Base-by-base conservation (phyloP, 106 monocot genomes). In the Dendrobium chrysotoxum region DNA sequence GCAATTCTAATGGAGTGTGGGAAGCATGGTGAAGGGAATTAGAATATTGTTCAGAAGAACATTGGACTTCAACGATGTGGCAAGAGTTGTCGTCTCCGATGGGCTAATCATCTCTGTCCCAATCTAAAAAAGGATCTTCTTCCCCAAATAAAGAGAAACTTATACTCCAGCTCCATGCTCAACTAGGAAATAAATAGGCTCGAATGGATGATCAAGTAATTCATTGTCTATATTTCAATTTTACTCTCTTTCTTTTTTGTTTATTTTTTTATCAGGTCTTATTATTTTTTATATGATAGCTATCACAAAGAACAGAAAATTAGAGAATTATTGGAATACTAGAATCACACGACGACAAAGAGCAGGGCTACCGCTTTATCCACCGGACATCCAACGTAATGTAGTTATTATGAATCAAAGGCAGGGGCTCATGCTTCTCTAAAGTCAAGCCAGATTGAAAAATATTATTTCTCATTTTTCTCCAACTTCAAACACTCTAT, bases 301-400 rank as follows among this genome's bases (percentile, higher is more conserved):
- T 93, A 16, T 90, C 92, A 0, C 90, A 90, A 46, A 80, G 92
- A 54, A 93, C 92, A 1, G 90, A 93, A 79, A 93, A 93, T 79
- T 93, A 72, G 90, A 93, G 75, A 93, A 93, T 79, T 93, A 86
- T 78, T 91, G 92, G 92, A 92, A 92, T 83, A 89, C 89, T 15
- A 75, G 92, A 46, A 84, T 89, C 76, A 93, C 91, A 79, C 66
- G 90, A 7, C 77, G 82, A 53, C 88, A 90, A 75, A 84, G 90
- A 1, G 85, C 85, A 0, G 89, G 91, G 18, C 53, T 91, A 3
- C 90, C 93, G 9, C 75, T 88, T 15, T 91, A 91, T 82, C 91
- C 87, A 28, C 76, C 85, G 11, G 82, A 86, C 40, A 73, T 85
- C 44, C 81, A 79, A 40, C 44, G 64, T 17, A 57, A 81, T 45